Evolutionary conservation across 495 filamentous ascomycete species (phyloP), one percentile per base, ranked within the genome.

Genomic region (Pyrenula massariospora): DNA sequence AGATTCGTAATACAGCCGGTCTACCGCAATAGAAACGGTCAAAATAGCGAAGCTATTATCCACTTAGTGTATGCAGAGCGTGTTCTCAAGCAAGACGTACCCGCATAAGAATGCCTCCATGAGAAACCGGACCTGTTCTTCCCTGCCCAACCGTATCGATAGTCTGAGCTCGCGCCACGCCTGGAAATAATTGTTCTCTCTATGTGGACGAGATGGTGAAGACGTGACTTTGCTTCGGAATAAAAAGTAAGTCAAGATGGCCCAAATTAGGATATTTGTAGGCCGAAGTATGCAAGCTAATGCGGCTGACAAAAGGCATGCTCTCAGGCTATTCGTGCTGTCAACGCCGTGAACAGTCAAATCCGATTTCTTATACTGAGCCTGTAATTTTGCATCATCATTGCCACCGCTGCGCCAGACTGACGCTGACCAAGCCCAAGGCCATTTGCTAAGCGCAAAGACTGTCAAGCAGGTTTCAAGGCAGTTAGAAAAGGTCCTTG

Each of bases 401-500:
- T 42, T 42, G 8, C 15, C 31, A 15, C 8, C 5, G 5, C 15
- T 42, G 15, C 15, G 31, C 5, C 5, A 42, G 31, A 5, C 15
- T 15, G 31, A 15, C 5, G 8, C 24, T 24, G 74, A 76, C 79
- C 77, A 81, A 54, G 77, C 66, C 94, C 93, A 97, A 19, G 93
- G 93, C 91, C 91, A 97, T 56, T 83, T 79, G 60, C 81, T 80
- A 15, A 96, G 71, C 3, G 91, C 93, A 55, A 82, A 74, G 56
- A 88, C 75, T 12, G 93, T 96, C 59, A 99, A 64, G 2, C 86
- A 88, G 0, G 88, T 94, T 73, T 99, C 93, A 10, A 96, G 71
- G 55, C 85, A 93, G 70, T 97, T 99, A 48, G 91, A 96, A 54
- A 99, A 81, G 0, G 93, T 95, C 56, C 93, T 80, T 1, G 89